phyloP scores from a whole-genome alignment of 108 stramenopile genomes.

The Seminavis robusta region DNA sequence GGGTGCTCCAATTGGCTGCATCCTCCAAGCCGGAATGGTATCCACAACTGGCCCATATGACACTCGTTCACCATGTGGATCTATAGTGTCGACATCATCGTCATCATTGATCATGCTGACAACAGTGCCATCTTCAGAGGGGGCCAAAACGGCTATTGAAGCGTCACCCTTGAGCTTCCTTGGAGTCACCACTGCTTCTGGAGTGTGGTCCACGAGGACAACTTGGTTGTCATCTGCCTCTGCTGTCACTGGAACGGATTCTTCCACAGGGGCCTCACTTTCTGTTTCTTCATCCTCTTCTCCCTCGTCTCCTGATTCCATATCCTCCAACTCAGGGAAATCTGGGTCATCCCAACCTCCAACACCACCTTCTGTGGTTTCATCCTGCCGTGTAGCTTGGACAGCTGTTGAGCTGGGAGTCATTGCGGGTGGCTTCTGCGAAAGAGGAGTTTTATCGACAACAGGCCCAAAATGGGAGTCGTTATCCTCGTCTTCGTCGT shows the following conservation, averaged over 20 bases:
- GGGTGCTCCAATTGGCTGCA: too few relatives aligned
- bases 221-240: neutral
- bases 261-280: too few relatives aligned
- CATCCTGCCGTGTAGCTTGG: neutral
- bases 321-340: neutral
- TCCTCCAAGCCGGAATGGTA: constrained; percentile 13
- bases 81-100: too few relatives aligned
- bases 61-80: constrained; percentile 13
- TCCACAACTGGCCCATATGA: constrained; percentile 17
- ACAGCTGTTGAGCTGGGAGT: too few relatives aligned
- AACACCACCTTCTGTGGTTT: neutral
- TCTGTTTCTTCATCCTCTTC: constrained; percentile 1
- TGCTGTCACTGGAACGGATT: neutral
- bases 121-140: constrained; percentile 20
- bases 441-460: constrained; percentile 5
- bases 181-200: neutral
- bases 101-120: too few relatives aligned
- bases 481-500: constrained; percentile 1
- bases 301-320: neutral
- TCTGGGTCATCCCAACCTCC: neutral
- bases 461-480: neutral
- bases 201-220: constrained; percentile 26
- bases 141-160: neutral
- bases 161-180: neutral
- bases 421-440: neutral